Evolutionary conservation across 2,329 filamentous ascomycete genomes (phyloP).

Genomic region (Fusarium annulatum): DNA sequence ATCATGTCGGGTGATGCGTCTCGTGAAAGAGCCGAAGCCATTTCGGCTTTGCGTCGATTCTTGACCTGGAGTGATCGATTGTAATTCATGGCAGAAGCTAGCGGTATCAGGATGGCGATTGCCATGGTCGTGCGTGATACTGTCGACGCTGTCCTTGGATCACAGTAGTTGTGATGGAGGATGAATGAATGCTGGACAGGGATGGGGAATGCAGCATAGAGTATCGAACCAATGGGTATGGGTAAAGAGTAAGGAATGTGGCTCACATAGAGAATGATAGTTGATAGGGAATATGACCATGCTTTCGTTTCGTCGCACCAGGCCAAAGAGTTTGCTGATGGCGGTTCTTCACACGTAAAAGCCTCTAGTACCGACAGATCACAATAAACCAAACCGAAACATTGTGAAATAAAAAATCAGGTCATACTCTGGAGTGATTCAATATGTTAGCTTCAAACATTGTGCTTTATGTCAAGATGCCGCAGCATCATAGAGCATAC

Average conservation of each 20-base stretch:
- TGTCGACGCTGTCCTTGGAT: no score
- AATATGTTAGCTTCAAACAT: neutral
- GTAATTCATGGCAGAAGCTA: neutral
- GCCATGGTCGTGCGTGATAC: neutral
- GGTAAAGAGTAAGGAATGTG: no score
- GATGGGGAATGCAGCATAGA: neutral
- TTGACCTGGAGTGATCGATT: neutral
- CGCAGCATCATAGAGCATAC: rapidly evolving
- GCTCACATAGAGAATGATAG: rapidly evolving
- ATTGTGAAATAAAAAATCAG: rapidly evolving
- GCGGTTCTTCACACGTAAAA: rapidly evolving
- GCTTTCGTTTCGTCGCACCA: neutral
- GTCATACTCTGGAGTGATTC: neutral
- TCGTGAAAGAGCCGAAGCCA: rapidly evolving
- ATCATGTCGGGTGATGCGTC: rapidly evolving
- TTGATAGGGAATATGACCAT: no score
- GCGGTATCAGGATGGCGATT: neutral
- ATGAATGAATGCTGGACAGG: no score
- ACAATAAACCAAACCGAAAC: rapidly evolving
- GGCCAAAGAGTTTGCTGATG: neutral
- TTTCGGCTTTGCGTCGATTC: neutral
- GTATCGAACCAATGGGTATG: neutral
- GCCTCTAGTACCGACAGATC: rapidly evolving
- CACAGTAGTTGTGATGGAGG: neutral
- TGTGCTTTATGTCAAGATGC: rapidly evolving